These are phyloP conservation scores for Chlorella variabilis DNA, from an alignment of 163 green algal genomes.

Conservation along the genomic window DNA sequence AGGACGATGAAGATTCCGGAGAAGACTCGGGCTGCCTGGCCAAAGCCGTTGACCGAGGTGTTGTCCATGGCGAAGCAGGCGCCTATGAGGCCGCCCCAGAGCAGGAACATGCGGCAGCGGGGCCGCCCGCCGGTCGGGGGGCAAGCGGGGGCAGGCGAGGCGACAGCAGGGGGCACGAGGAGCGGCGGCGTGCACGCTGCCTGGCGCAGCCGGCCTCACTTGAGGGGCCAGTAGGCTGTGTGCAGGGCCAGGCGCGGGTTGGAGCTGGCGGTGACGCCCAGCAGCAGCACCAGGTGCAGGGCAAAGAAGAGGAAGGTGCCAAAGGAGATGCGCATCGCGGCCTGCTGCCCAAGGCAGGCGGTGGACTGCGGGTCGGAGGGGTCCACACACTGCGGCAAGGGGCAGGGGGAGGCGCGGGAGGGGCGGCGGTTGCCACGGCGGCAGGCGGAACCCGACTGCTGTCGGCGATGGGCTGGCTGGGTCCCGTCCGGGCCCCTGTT, in stretches of 20 bases:
- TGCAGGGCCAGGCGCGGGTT: constrained; percentile 62
- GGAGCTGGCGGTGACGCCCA: constrained; percentile 54
- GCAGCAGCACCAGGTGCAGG: constrained; percentile 54
- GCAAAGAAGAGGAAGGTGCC: constrained; percentile 81
- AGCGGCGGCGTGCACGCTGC: not conserved
- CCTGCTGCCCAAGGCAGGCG: constrained; percentile 27
- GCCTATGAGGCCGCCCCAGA: constrained; percentile 53
- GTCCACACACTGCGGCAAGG: constrained; percentile 11
- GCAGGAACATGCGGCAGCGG: constrained; percentile 39
- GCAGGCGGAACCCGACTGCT: no score
- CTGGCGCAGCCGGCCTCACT: constrained; percentile 21
- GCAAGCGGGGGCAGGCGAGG: not conserved
- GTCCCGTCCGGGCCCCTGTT: not conserved
- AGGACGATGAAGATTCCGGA: constrained; percentile 77
- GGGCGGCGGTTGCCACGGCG: not conserved
- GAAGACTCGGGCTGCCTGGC: constrained; percentile 55
- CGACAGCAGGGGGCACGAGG: not conserved
- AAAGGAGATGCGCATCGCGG: constrained; percentile 74
- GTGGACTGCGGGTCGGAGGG: not conserved
- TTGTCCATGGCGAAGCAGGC: constrained; percentile 71
- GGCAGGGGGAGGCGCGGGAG: not conserved
- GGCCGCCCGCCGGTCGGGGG: no score
- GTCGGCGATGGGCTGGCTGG: no score
- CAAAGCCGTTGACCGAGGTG: constrained; percentile 66
- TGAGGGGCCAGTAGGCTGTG: constrained; percentile 65